phyloP scores from a whole-genome alignment of 495 filamentous ascomycete species.

The Entonaema liquescens region DNA sequence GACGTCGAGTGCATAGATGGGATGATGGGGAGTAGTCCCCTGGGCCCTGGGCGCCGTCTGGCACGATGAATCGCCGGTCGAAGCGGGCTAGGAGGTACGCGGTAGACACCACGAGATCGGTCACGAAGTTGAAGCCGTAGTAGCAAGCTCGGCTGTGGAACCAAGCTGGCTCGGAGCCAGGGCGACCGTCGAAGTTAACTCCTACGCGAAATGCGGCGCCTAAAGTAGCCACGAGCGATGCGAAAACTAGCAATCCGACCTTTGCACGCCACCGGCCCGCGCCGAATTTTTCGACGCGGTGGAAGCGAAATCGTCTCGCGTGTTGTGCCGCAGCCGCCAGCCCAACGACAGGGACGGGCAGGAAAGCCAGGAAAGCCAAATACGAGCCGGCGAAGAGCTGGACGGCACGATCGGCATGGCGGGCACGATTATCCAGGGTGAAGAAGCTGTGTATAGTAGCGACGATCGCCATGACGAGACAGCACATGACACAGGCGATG shows the following conservation, averaged over 20 bases:
- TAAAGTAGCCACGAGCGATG: conserved; percentile 66
- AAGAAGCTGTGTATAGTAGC: conserved; percentile 71
- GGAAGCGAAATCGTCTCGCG: conserved; percentile 58
- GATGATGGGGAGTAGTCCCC: conserved; percentile 47
- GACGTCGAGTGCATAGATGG: conserved; percentile 7
- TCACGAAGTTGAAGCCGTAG: conserved; percentile 78
- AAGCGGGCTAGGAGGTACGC: conserved; percentile 71
- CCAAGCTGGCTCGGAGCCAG: conserved; percentile 65
- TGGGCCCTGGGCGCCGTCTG: conserved; percentile 55
- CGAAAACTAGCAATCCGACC: conserved; percentile 65
- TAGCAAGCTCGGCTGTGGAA: conserved; percentile 76
- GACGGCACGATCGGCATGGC: conserved; percentile 64
- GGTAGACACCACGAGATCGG: conserved; percentile 74
- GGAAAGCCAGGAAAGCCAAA: conserved; percentile 74
- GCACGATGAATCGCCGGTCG: conserved; percentile 79
- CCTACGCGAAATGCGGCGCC: conserved; percentile 76
- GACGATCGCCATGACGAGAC: conserved; percentile 75
- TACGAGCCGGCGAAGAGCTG: conserved; percentile 74
- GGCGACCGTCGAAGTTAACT: conserved; percentile 63
- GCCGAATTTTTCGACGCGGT: conserved; percentile 73
- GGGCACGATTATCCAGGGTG: conserved; percentile 59
- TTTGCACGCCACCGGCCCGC: conserved; percentile 71
- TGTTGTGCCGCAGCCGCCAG: conserved; percentile 57
- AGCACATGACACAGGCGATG: conserved; percentile 67
- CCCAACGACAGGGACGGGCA: conserved; percentile 72